Percentiles rank a stretch among this genome's conserved stretches.
These are phyloP conservation scores for Drechslera avenae DNA, from an alignment of 2,329 filamentous ascomycete species.

Conservation along the genomic window DNA sequence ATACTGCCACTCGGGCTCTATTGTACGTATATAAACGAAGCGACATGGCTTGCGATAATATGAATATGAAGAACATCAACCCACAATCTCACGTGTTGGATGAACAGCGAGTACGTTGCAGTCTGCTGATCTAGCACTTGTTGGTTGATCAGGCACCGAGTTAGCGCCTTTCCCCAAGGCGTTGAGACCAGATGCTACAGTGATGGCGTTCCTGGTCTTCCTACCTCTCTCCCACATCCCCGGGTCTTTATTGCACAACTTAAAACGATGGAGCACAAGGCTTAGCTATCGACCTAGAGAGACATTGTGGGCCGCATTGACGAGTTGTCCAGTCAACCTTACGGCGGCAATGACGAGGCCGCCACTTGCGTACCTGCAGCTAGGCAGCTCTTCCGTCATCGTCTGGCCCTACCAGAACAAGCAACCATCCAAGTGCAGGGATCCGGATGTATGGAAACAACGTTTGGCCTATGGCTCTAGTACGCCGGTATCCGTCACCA, in stretches of 20 bases:
- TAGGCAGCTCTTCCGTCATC: conserved; percentile 14
- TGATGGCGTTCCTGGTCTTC: too few relatives aligned
- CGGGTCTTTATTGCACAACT: too few relatives aligned
- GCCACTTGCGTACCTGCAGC: conserved; percentile 16
- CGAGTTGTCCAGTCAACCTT: conserved; percentile 1
- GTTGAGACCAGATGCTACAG: too few relatives aligned
- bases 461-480: conserved; percentile 1
- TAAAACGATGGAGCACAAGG: background rate
- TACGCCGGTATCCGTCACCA: conserved; percentile 8
- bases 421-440: conserved; percentile 6
- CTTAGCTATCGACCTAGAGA: too few relatives aligned
- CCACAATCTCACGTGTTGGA: background rate
- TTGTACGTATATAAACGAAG: conserved; percentile 5
- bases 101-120: background rate
- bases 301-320: background rate
- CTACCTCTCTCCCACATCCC: too few relatives aligned
- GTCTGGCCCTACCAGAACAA: conserved; percentile 5
- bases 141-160: too few relatives aligned
- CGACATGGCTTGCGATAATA: conserved; percentile 9
- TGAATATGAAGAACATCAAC: background rate
- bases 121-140: too few relatives aligned
- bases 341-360: conserved; percentile 9
- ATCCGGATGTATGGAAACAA: conserved; percentile 3
- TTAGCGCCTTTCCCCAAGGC: too few relatives aligned
- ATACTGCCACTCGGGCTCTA: background rate